phyloP scores from a whole-genome alignment of 768 basidiomycete species.

The Hygrocybe punicea region DNA sequence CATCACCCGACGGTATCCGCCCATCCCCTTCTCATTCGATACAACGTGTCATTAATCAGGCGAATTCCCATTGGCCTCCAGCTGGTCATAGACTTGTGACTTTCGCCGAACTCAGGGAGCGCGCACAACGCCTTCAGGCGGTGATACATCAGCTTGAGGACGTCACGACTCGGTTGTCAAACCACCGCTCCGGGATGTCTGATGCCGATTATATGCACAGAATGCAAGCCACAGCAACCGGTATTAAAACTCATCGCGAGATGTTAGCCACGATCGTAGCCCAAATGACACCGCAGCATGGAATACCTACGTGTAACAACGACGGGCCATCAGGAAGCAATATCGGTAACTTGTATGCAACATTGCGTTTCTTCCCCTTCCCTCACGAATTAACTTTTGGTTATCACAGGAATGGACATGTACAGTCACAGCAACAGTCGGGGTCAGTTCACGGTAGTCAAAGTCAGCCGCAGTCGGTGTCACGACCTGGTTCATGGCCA shows the following conservation, averaged over 20 bases:
- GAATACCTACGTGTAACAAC: too few species aligned
- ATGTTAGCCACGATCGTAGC: constrained; percentile 36
- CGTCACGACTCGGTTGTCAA: constrained; percentile 15
- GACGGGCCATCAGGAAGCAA: constrained; percentile 21
- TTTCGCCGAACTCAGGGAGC: constrained; percentile 17
- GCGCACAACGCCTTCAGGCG: constrained; percentile 10
- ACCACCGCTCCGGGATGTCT: constrained; percentile 4
- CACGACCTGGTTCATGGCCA: not conserved
- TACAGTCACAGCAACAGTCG: constrained; percentile 25
- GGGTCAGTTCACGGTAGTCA: constrained; percentile 21
- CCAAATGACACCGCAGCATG: constrained; percentile 19
- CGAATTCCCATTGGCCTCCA: constrained; percentile 4
- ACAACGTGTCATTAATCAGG: constrained; percentile 17
- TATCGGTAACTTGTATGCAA: constrained; percentile 36
- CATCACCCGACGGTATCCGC: constrained; percentile 43
- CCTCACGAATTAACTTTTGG: not conserved
- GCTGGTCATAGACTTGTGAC: constrained; percentile 19
- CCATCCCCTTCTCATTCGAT: constrained; percentile 48
- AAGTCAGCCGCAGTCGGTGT: constrained; percentile 7
- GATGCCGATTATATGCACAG: not conserved
- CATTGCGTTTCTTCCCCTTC: not conserved
- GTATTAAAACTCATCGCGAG: constrained; percentile 39
- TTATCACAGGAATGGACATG: constrained; percentile 12
- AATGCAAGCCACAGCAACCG: constrained; percentile 5
- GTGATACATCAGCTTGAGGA: constrained; percentile 18